Percentiles rank a stretch among this genome's conserved stretches.
These are phyloP conservation scores for Hypoxylon sp. DNA, from an alignment of 2,329 filamentous ascomycete genomes.

Conservation along the genomic window DNA sequence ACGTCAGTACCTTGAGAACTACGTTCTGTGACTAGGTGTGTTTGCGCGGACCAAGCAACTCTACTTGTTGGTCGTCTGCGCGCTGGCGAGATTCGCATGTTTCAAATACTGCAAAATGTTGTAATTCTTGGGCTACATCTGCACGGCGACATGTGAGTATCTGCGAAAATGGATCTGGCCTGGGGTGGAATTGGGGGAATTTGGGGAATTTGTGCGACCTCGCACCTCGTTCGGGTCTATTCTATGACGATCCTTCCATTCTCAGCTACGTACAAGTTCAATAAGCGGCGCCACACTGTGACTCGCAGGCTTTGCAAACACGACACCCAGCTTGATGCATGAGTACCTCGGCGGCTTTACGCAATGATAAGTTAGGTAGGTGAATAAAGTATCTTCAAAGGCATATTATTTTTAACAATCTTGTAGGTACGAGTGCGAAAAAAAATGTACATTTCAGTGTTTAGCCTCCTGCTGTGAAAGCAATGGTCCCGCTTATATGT, in stretches of 20 bases:
- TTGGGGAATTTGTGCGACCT: constrained; percentile 22
- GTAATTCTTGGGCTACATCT: constrained; percentile 29
- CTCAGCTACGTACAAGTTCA: background rate
- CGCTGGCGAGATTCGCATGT: constrained; percentile 23
- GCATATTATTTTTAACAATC: too few relatives aligned
- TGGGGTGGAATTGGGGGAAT: constrained; percentile 9
- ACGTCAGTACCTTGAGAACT: constrained; percentile 21
- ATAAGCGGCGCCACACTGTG: constrained; percentile 20
- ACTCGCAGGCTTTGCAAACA: background rate
- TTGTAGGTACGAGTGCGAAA: too few relatives aligned
- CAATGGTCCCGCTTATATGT: too few relatives aligned
- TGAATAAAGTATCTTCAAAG: too few relatives aligned
- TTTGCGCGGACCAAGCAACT: constrained; percentile 55
- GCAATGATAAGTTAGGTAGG: too few relatives aligned
- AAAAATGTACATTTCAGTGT: too few relatives aligned
- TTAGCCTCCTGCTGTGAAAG: too few relatives aligned
- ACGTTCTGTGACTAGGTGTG: constrained; percentile 52
- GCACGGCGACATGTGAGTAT: constrained; percentile 6
- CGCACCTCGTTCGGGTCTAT: constrained; percentile 1
- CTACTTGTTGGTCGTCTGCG: constrained; percentile 9
- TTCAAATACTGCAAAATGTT: constrained; percentile 37
- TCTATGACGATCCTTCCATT: background rate
- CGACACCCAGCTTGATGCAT: too few relatives aligned
- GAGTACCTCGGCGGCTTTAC: too few relatives aligned
- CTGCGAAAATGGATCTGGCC: constrained; percentile 3